A percentile compares a stretch with the other conserved stretches of the same genome.
phyloP scores from a whole-genome alignment of 352 stramenopile species.

The Pythium chondricola region DNA sequence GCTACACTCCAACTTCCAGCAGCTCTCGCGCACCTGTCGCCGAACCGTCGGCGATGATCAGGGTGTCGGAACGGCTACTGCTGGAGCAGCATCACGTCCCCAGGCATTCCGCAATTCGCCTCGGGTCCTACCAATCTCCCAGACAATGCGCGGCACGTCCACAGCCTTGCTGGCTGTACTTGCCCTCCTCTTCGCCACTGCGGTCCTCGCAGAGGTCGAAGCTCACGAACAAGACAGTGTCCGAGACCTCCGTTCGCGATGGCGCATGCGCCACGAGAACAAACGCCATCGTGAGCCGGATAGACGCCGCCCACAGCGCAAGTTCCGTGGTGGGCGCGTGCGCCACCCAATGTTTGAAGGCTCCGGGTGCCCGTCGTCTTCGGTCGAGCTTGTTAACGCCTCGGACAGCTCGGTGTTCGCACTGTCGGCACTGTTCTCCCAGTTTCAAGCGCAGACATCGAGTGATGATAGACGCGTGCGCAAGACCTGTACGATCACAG shows the following conservation, averaged over 20 bases:
- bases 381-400: conserved; percentile 20
- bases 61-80: no score
- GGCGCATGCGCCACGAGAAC: not conserved
- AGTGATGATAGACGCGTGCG: conserved; percentile 2
- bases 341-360: conserved; percentile 22
- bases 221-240: not conserved
- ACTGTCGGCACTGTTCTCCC: conserved; percentile 23
- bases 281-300: conserved; percentile 9
- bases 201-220: not conserved
- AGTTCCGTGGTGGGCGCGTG: conserved; percentile 22
- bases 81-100: no score
- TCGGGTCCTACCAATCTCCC: no score
- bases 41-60: no score
- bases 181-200: not conserved
- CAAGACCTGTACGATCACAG: conserved; percentile 22
- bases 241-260: not conserved
- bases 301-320: conserved; percentile 1
- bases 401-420: conserved; percentile 21
- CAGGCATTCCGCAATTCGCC: not conserved
- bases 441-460: conserved; percentile 21
- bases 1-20: no score
- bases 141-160: not conserved
- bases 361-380: conserved; percentile 18
- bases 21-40: no score
- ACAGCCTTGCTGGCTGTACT: conserved; percentile 3